phyloP scores from a whole-genome alignment of 2,329 filamentous ascomycete species.

The Fusarium sacchari region DNA sequence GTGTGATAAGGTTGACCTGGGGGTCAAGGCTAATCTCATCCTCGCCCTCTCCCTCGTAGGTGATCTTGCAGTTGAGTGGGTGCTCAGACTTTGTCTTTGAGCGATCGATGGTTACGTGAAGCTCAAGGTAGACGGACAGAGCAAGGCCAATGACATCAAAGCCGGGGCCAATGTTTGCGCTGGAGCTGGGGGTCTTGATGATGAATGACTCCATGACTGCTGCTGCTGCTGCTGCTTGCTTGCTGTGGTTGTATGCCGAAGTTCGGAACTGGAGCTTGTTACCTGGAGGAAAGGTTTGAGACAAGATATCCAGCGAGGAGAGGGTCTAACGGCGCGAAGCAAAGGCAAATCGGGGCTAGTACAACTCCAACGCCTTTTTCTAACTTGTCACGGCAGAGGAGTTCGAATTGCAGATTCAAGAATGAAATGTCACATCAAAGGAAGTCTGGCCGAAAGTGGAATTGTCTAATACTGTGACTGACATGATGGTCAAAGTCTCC shows the following conservation, averaged over 20 bases:
- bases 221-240: conserved; percentile 35
- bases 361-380: conserved; percentile 2
- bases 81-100: conserved; percentile 62
- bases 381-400: background rate
- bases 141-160: conserved; percentile 98
- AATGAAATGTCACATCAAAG: conserved; percentile 2
- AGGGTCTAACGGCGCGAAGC: conserved; percentile 30
- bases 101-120: conserved; percentile 80
- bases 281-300: conserved; percentile 18
- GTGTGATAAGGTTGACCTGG: conserved; percentile 90
- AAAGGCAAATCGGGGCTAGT: conserved; percentile 28
- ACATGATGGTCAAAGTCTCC: background rate
- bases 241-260: conserved; percentile 33
- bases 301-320: conserved; percentile 6
- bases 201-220: conserved; percentile 68
- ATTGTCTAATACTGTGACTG: conserved; percentile 17
- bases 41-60: conserved; percentile 86
- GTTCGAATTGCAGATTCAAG: background rate
- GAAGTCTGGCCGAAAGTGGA: conserved; percentile 13
- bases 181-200: conserved; percentile 90
- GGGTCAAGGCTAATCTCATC: conserved; percentile 85
- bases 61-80: conserved; percentile 86
- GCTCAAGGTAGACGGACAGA: conserved; percentile 91
- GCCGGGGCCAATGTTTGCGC: conserved; percentile 95
- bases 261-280: conserved; percentile 6